Evolutionary conservation across 371 early-diverging fungal genomes (phyloP).

Genomic region (Mucor sp.): DNA sequence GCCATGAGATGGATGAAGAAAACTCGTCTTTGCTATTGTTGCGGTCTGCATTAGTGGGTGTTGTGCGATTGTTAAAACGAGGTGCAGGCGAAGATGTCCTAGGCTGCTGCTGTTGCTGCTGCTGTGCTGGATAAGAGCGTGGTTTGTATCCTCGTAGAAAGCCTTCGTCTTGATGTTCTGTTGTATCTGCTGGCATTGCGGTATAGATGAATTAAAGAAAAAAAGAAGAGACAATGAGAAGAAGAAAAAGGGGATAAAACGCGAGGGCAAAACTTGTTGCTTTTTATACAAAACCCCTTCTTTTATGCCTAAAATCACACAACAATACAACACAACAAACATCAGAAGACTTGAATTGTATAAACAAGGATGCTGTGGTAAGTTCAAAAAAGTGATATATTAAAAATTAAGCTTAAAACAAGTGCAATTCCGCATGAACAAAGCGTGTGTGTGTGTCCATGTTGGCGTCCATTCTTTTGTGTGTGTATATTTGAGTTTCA

Average conservation of each 20-base stretch:
- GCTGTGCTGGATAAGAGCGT: conserved; percentile 1
- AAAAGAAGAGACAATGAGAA: not conserved
- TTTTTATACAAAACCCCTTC: not conserved
- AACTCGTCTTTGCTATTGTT: conserved; percentile 13
- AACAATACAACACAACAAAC: not conserved
- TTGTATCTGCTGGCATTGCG: not conserved
- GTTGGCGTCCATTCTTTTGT: not conserved
- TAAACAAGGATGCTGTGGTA: not conserved
- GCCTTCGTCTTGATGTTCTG: not conserved
- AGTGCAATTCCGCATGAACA: not conserved
- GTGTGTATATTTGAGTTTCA: not conserved
- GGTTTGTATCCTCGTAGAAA: not conserved
- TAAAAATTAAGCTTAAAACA: conserved; percentile 4
- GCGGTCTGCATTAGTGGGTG: not conserved
- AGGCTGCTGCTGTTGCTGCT: conserved; percentile 3
- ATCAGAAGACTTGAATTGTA: not conserved
- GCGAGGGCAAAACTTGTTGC: not conserved
- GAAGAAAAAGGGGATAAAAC: not conserved
- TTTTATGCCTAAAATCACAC: conserved; percentile 2
- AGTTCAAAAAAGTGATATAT: conserved; percentile 6
- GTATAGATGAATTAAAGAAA: not conserved
- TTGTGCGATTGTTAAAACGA: not conserved
- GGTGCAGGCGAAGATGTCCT: not conserved
- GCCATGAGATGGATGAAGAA: conserved; percentile 55
- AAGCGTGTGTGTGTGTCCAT: not conserved